Evolutionary conservation across 78 protist species (phyloP), one percentile per base, ranked within the genome.

Genomic region (Dictyostelium capitatum): DNA sequence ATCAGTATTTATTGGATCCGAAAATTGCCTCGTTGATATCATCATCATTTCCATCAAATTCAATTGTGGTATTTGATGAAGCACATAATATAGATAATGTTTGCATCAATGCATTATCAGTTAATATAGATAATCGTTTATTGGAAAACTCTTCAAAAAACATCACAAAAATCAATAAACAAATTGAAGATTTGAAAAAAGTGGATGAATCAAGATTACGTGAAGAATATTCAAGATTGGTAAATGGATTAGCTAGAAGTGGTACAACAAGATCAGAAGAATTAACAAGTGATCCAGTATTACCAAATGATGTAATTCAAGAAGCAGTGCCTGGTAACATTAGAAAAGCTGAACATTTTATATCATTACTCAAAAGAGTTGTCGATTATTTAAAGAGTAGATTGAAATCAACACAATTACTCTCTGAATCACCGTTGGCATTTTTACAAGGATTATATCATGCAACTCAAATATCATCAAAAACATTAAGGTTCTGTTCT

Each of bases 21-120:
- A 97, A 96, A 82, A 98, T 99, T 67, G 46, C 98, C 9, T 72
- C 80, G 4, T 32, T 83, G 4, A 89, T 98, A 28, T 51, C 98
- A 0, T 46, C 56, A 19, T 87, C 91, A 14, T 51, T 98, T n/a
- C 64, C 82, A 1, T 69, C 51, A 37, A 96, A 97, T 50, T 85
- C 96, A 20, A 95, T 99, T 37, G 97, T 98, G 11, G 98, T 98
- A 10, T 98, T 99, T 51, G 99, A 99, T 78, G 99, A 99, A 91
- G 99, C 99, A 0, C 99, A 99, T 95, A 99, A 99, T 97, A 97
- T 99, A 70, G 98, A 99, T 82, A 97, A 98, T 79, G 97, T 97
- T 9, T 98, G 99, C 96, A 99, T 98, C 79, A 99, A 98, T 30
- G 51, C 97, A 6, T 89, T 99, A n/a, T 79, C 95, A 50, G 84